Evolutionary conservation across 202 grass and related monocot species (phyloP), one percentile per base, ranked within the genome.

Genomic region (Setaria viridis): DNA sequence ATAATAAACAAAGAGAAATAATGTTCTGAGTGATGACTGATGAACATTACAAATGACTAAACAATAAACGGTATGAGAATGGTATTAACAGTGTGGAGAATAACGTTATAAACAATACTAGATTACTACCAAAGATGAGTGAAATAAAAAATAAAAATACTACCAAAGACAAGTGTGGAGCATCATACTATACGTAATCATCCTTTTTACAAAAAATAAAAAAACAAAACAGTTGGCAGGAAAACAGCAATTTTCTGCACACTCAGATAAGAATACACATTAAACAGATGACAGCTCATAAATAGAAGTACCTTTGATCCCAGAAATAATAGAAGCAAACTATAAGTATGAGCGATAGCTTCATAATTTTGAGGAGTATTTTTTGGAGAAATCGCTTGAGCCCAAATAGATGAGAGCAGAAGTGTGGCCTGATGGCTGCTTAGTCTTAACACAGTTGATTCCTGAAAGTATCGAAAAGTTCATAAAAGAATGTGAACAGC

Each of bases 301-400:
- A 54, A 29, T 64, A 84, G 70, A 62, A 70, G 83, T 93, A 99
- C 97, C 94, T 97, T 99, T 75, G 78, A 74, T 88, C 92, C 89
- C 83, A 89, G 92, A 85, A 97, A 99, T 70, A 99, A 84, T 45
- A 99, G 83, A 79, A 90, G 87, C 85, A 99, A 85, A 80, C 97
- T 88, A 85, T 97, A 99, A 70, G 94, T 94, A 90, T 99, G 90
- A 78, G 94, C 97, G 85, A 99, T 97, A 57, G 97, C 97, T 93
- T 99, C 94, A 79, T 97, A 99, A 62, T 97, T 99, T 85, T 87
- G 83, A 72, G 94, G 97, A 85, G 79, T 84, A 85, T 97, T 99
- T 87, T 87, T 79, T 76, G 82, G 91, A 70, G 92, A 99, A 70
- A 84, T 85, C 8, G 92, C 94, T 89, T 99, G 97, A 80, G 86